Evolutionary conservation across 345 rosid genomes (phyloP), one percentile per base, ranked within the genome.

Genomic region (Viola odorata): DNA sequence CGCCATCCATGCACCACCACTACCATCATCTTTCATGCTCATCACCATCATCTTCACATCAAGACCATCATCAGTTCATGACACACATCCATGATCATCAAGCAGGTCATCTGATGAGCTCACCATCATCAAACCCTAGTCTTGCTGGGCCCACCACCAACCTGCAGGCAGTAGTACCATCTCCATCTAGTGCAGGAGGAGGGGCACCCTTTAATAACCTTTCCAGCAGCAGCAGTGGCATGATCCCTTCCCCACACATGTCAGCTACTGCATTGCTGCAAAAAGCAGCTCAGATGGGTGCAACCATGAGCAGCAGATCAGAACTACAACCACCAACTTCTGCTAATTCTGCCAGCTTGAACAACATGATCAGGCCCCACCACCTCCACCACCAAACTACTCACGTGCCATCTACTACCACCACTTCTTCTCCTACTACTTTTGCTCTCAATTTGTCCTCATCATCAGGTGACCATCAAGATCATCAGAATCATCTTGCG

Each of bases 201-300:
- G n/a, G n/a, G n/a, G n/a, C n/a, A n/a, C n/a, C n/a, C n/a, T n/a
- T n/a, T n/a, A n/a, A n/a, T n/a, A n/a, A n/a, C 72, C 68, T 47
- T 1, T 6, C 12, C 60, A 68, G 61, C 59, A 48, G 57, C 76
- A 53, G 8, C 66, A n/a, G 55, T 64, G 17, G 32, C 32, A 23
- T 1, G 1, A 23, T 23, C 32, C 23, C 67, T 13, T 74, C 73
- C 41, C 80, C 88, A 53, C 87, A 79, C 57, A 84, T 88, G 92
- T 88, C 96, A 75, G 96, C 96, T 15, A 88, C 96, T 59, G 96
- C 92, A 64, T 79, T 88, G 75, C 96, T 88, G 61, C 96, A 88
- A 70, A 88, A 82, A 58, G 96, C 96, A 37, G 84, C 96, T 40
- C 91, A 85, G 70, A 85, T 88, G 90, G 90, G 96, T 17, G 78